Conservation (phyloP, 805 yeast species). For the Hyphopichia homilentoma region DNA sequence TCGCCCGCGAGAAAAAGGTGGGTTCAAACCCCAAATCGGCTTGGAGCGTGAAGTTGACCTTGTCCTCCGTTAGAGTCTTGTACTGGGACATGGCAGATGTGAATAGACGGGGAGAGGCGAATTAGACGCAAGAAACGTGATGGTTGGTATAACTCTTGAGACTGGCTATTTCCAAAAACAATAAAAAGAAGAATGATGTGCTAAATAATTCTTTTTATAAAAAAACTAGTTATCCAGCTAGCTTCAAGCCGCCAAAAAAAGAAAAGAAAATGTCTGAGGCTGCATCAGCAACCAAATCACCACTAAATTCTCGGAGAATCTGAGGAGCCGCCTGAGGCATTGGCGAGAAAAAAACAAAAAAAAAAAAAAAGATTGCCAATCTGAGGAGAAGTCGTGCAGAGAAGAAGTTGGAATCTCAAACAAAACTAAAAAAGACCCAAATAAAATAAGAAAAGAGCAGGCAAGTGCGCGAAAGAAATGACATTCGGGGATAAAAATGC, state of each 20-base stretch:
- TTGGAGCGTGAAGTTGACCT: constrained; percentile 8
- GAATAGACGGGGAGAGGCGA: background rate
- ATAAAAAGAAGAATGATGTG: constrained; percentile 1
- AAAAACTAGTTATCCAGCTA: no score
- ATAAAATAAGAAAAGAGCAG: no score
- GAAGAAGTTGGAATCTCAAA: background rate
- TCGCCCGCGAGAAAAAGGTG: no score
- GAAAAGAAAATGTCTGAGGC: background rate
- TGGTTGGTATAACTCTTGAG: no score
- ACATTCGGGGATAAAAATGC: no score
- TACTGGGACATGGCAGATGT: constrained; percentile 2
- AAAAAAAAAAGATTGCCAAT: background rate
- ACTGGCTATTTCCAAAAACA: background rate
- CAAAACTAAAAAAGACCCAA: background rate
- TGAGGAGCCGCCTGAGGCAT: no score
- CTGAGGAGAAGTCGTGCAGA: background rate
- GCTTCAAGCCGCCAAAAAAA: background rate
- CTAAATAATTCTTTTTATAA: no score
- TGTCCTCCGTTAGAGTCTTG: constrained; percentile 9
- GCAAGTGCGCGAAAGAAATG: no score
- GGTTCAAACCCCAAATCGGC: no score
- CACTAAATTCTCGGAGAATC: no score
- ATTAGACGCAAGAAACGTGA: no score
- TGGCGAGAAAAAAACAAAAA: background rate
- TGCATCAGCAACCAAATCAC: no score